These are phyloP conservation scores for Exophiala xenobiotica DNA, from an alignment of 2,329 filamentous ascomycete genomes.

Conservation along the genomic window DNA sequence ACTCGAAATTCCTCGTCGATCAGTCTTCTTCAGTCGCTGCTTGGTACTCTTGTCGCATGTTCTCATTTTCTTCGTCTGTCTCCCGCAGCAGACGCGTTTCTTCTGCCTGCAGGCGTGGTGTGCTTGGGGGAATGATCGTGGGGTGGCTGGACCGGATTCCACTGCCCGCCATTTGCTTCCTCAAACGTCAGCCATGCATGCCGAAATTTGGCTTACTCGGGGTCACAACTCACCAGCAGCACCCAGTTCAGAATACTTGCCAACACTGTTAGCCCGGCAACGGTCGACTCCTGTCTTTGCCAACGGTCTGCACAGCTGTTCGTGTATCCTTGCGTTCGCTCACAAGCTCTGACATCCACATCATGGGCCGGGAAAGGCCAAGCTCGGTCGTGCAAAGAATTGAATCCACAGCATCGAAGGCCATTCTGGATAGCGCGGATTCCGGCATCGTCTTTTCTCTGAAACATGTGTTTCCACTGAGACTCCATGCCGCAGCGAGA, in stretches of 20 bases:
- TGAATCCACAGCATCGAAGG: conserved; percentile 38
- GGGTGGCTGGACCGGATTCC: not conserved
- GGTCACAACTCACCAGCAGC: conserved; percentile 15
- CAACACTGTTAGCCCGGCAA: conserved; percentile 32
- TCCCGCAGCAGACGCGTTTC: not conserved
- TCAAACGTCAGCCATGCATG: not conserved
- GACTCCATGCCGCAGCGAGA: conserved; percentile 35
- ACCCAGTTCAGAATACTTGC: conserved; percentile 18
- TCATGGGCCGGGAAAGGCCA: conserved; percentile 40
- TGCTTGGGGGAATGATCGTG: not conserved
- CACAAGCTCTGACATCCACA: conserved; percentile 36
- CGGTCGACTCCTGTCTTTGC: conserved; percentile 32
- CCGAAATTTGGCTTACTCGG: not conserved
- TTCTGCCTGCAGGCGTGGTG: not conserved
- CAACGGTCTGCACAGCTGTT: conserved; percentile 35
- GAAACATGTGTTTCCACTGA: conserved; percentile 37
- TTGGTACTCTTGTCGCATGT: not conserved
- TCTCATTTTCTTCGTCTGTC: not conserved
- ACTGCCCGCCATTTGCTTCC: not conserved
- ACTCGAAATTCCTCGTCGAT: too few species aligned
- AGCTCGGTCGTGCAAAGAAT: conserved; percentile 38
- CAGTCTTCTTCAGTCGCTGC: not conserved
- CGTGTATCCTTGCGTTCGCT: conserved; percentile 34
- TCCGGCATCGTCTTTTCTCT: conserved; percentile 33
- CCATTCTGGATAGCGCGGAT: conserved; percentile 38